Evolutionary conservation across 1,139 yeast genomes (phyloP).

Genomic region (Saccharomyces hybrid): DNA sequence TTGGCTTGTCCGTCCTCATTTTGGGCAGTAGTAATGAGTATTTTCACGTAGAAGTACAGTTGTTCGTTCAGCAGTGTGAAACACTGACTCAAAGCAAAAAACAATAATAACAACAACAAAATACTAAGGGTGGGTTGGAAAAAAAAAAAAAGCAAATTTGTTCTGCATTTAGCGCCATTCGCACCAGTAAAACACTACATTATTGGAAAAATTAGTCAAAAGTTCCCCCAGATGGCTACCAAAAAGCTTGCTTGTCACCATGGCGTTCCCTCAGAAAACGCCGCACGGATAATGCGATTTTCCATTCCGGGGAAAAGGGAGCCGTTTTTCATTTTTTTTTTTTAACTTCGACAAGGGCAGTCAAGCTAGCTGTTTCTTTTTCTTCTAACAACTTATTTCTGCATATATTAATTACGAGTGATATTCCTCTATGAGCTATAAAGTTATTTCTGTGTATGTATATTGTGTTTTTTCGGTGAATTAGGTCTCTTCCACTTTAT

Average conservation of each 20-base stretch:
- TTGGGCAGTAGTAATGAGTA: not conserved
- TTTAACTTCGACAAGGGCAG: not conserved
- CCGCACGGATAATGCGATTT: not conserved
- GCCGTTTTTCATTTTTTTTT: not conserved
- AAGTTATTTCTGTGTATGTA: not conserved
- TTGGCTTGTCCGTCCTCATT: not conserved
- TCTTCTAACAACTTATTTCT: not conserved
- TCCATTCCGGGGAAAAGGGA: constrained; percentile 1
- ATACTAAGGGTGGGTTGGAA: not conserved
- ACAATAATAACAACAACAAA: not conserved
- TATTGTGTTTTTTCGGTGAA: not conserved
- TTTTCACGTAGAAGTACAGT: not conserved
- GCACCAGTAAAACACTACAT: not conserved
- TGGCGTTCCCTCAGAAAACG: not conserved
- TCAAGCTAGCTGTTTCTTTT: not conserved
- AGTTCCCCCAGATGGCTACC: constrained; percentile 1
- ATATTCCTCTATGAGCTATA: not conserved
- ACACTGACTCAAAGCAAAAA: not conserved
- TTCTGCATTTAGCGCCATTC: not conserved
- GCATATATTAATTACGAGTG: not conserved
- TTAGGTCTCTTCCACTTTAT: not conserved
- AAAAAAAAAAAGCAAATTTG: not conserved
- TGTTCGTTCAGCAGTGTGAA: not conserved
- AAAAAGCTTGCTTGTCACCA: not conserved
- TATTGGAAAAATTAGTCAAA: not conserved